Conservation (phyloP, 164 flowering plant genomes). For the Magnolia kwangsiensis region DNA sequence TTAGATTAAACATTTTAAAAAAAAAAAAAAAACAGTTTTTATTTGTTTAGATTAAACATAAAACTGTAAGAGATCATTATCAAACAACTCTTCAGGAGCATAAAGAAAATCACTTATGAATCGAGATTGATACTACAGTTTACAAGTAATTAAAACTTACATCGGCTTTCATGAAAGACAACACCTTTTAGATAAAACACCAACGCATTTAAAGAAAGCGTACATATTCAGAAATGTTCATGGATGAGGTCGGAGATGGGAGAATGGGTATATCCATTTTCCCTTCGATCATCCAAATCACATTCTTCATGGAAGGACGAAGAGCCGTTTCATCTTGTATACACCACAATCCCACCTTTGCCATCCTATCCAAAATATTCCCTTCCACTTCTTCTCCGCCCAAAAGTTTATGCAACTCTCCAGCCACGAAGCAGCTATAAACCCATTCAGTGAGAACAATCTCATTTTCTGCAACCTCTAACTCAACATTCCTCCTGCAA, state of each 20-base stretch:
- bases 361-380: constrained; percentile 21
- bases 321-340: constrained; percentile 36
- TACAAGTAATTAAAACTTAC: too few relatives aligned
- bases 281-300: constrained; percentile 40
- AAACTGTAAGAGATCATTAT: too few relatives aligned
- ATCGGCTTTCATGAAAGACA: too few relatives aligned
- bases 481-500: constrained; percentile 13
- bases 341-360: constrained; percentile 35
- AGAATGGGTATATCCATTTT: constrained; percentile 20
- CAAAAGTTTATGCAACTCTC: constrained; percentile 15
- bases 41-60: too few relatives aligned
- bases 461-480: constrained; percentile 15
- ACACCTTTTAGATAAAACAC: too few relatives aligned
- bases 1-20: too few relatives aligned
- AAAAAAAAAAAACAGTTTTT: too few relatives aligned
- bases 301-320: constrained; percentile 39
- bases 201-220: too few relatives aligned
- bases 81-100: too few relatives aligned
- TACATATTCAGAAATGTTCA: too few relatives aligned
- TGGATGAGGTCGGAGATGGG: constrained; percentile 13
- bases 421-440: constrained; percentile 8
- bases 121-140: too few relatives aligned
- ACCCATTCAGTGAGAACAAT: constrained; percentile 28
- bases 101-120: too few relatives aligned
- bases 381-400: constrained; percentile 14